Evolutionary conservation across 192 early-diverging fungal species (phyloP).

Genomic region (Backusella luteola): DNA sequence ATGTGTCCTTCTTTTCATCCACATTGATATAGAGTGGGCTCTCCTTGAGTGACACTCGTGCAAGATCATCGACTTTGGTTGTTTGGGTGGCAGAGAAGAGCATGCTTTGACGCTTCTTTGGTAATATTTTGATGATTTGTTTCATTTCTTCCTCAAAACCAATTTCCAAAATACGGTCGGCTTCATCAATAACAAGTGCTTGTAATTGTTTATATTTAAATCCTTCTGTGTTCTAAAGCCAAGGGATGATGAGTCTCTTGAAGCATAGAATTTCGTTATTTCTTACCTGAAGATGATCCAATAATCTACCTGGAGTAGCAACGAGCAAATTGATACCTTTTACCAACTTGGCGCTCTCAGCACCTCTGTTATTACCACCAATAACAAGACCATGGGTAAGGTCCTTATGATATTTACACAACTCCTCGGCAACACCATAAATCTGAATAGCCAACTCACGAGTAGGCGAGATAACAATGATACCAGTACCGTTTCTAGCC

Average conservation of each 20-base stretch:
- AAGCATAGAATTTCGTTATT: no score
- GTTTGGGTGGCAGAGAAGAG: constrained; percentile 99
- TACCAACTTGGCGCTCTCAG: constrained; percentile 91
- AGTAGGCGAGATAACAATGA: constrained; percentile 95
- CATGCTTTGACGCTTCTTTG: constrained; percentile 94
- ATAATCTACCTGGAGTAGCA: constrained; percentile 93
- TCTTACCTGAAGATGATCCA: constrained; percentile 92
- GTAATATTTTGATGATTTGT: constrained; percentile 93
- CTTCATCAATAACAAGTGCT: constrained; percentile 94
- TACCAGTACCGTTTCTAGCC: constrained; percentile 94
- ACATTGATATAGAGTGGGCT: constrained; percentile 99
- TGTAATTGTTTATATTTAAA: constrained; percentile 95
- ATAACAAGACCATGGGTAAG: constrained; percentile 99
- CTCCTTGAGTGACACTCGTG: constrained; percentile 95
- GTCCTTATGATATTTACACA: constrained; percentile 84
- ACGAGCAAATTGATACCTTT: constrained; percentile 97
- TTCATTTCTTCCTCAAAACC: constrained; percentile 99
- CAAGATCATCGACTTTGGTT: constrained; percentile 97
- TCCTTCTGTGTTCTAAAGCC: constrained; percentile 81
- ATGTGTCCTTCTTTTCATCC: constrained; percentile 91
- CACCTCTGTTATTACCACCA: constrained; percentile 96
- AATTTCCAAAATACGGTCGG: constrained; percentile 96
- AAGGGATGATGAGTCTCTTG: not conserved
- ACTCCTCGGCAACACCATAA: constrained; percentile 96
- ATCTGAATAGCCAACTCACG: constrained; percentile 98